A percentile compares a stretch with the other conserved stretches of the same genome.
These are phyloP conservation scores for Trichomonascus vanleenenianus DNA, from an alignment of 805 yeast genomes.

Conservation along the genomic window DNA sequence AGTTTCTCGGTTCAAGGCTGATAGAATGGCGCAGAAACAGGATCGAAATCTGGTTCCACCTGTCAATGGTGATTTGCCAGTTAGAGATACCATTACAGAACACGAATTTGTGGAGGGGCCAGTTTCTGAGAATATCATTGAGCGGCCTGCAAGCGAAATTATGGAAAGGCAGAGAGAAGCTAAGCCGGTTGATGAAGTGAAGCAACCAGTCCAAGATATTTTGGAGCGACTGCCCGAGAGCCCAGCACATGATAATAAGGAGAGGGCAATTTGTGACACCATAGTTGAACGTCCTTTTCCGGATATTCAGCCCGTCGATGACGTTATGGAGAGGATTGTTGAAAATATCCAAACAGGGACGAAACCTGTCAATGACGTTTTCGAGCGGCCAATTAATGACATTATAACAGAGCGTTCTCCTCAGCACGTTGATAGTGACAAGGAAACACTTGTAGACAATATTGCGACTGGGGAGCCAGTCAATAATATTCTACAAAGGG, in stretches of 20 bases:
- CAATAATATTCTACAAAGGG: background rate
- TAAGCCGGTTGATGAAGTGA: background rate
- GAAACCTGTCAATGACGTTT: background rate
- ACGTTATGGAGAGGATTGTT: conserved; percentile 9
- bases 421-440: background rate
- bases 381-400: too few relatives aligned
- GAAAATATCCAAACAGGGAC: background rate
- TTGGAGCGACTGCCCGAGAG: too few relatives aligned
- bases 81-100: background rate
- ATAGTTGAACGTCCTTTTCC: background rate
- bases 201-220: background rate
- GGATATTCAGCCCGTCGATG: conserved; percentile 7
- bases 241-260: too few relatives aligned
- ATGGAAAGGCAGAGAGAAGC: conserved; percentile 33
- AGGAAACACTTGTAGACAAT: too few relatives aligned
- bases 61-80: background rate
- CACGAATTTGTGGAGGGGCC: background rate
- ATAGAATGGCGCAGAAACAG: background rate
- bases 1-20: conserved; percentile 28
- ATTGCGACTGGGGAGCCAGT: background rate
- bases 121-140: conserved; percentile 4
- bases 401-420: too few relatives aligned
- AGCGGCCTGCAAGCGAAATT: conserved; percentile 24
- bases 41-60: background rate
- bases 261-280: background rate